phyloP scores from a whole-genome alignment of 345 rosid genomes.

The Gynandropsis gynandra region DNA sequence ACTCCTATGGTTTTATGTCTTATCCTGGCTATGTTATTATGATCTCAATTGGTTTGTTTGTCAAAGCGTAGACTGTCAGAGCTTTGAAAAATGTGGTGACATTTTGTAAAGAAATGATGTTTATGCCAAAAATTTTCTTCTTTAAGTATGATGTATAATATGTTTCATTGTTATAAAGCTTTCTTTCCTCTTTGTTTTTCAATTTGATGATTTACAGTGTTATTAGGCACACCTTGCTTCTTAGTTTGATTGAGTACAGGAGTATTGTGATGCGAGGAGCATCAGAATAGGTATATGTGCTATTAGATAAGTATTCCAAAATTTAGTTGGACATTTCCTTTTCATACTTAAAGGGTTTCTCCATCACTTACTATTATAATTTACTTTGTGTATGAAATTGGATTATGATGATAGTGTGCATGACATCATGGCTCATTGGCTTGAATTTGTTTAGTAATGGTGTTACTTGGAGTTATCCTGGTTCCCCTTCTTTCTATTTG shows the following conservation, averaged over 20 bases:
- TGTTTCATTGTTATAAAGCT: slow-evolving; percentile 10
- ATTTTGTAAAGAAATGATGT: no score
- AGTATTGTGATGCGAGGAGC: slow-evolving; percentile 92
- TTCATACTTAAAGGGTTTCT: background rate
- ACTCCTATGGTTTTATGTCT: no score
- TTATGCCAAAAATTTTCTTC: no score
- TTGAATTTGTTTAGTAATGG: no score
- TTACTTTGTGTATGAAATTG: slow-evolving; percentile 5
- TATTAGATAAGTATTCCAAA: no score
- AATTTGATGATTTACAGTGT: slow-evolving; percentile 38
- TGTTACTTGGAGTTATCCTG: no score
- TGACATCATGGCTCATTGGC: slow-evolving; percentile 8
- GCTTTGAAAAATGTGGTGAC: no score
- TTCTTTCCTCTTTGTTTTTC: slow-evolving; percentile 11
- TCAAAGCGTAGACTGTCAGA: no score
- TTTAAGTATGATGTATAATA: no score
- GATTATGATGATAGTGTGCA: slow-evolving; percentile 12
- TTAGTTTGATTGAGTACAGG: slow-evolving; percentile 82
- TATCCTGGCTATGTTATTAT: no score
- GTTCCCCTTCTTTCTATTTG: slow-evolving; percentile 76
- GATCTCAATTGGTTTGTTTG: no score
- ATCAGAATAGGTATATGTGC: slow-evolving; percentile 57
- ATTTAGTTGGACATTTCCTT: no score
- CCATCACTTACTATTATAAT: background rate
- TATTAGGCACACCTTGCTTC: slow-evolving; percentile 71